phyloP scores from a whole-genome alignment of 495 filamentous ascomycete species.

The Penicillium silybi region DNA sequence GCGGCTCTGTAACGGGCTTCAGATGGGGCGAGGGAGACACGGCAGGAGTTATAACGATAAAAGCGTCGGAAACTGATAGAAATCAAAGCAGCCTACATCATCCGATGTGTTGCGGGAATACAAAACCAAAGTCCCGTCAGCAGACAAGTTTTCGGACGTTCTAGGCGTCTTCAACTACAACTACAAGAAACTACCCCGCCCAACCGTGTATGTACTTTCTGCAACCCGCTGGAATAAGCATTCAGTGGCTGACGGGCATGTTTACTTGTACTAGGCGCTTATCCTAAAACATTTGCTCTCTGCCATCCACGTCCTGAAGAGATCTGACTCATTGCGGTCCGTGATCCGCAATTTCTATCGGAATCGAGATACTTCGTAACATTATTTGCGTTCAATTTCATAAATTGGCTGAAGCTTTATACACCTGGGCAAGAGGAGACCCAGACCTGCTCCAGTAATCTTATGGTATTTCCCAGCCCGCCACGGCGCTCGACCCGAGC shows the following conservation, averaged over 20 bases:
- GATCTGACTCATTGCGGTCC: neutral
- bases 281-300: neutral
- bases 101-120: neutral
- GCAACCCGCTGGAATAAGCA: slow-evolving; percentile 14
- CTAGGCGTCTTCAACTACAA: slow-evolving; percentile 1
- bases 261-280: neutral
- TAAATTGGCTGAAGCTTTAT: too few relatives aligned
- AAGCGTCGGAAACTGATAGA: neutral
- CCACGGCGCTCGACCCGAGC: too few relatives aligned
- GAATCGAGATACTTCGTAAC: too few relatives aligned
- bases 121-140: neutral
- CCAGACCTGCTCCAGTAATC: too few relatives aligned
- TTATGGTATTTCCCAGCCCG: too few relatives aligned
- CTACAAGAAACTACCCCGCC: slow-evolving; percentile 10
- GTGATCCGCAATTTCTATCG: neutral
- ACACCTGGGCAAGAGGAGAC: too few relatives aligned
- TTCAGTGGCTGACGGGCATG: neutral
- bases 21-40: neutral
- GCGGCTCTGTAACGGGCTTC: neutral
- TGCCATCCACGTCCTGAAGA: neutral
- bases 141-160: neutral
- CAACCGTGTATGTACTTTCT: neutral
- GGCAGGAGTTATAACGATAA: neutral
- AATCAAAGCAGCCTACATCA: neutral
- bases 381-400: too few relatives aligned